These are phyloP conservation scores for Zygoascus hellenicus DNA, from an alignment of 1,139 yeast species.

Conservation along the genomic window DNA sequence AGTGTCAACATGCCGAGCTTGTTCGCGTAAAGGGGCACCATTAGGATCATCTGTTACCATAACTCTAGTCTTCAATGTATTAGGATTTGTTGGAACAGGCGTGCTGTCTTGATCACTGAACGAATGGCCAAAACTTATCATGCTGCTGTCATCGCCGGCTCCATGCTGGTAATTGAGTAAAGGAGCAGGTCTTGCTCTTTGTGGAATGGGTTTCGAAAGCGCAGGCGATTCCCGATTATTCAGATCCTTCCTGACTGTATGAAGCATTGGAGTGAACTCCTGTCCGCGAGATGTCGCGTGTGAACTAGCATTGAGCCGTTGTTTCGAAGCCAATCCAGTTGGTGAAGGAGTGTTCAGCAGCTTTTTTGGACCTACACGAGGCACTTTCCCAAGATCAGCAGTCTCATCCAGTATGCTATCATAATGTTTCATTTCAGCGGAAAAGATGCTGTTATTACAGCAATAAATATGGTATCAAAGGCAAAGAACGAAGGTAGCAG, in stretches of 20 bases:
- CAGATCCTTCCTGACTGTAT: slow-evolving; percentile 17
- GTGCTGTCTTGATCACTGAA: slow-evolving; percentile 8
- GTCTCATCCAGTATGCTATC: slow-evolving; percentile 5
- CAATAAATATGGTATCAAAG: slow-evolving; percentile 1
- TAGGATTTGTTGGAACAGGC: background rate
- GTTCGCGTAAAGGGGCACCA: slow-evolving; percentile 26
- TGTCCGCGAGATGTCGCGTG: slow-evolving; percentile 8
- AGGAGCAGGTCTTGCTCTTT: slow-evolving; percentile 9
- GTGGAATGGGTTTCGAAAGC: slow-evolving; percentile 4
- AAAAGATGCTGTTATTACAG: background rate
- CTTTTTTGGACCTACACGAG: slow-evolving; percentile 1
- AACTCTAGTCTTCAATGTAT: slow-evolving; percentile 4
- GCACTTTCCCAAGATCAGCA: background rate
- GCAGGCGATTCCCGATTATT: slow-evolving; percentile 8
- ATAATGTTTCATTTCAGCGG: slow-evolving; percentile 4
- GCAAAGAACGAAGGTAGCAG: background rate
- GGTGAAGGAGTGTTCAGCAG: slow-evolving; percentile 10
- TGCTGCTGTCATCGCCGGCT: slow-evolving; percentile 3
- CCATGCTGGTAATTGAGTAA: slow-evolving; percentile 7
- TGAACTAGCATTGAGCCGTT: background rate
- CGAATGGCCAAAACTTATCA: slow-evolving; percentile 12
- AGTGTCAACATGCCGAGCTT: slow-evolving; percentile 37
- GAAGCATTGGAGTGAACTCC: slow-evolving; percentile 22
- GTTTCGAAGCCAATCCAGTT: background rate
- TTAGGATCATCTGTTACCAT: slow-evolving; percentile 15